These are phyloP conservation scores for Candolleomyces aberdarensis DNA, from an alignment of 768 basidiomycete genomes.

Conservation along the genomic window DNA sequence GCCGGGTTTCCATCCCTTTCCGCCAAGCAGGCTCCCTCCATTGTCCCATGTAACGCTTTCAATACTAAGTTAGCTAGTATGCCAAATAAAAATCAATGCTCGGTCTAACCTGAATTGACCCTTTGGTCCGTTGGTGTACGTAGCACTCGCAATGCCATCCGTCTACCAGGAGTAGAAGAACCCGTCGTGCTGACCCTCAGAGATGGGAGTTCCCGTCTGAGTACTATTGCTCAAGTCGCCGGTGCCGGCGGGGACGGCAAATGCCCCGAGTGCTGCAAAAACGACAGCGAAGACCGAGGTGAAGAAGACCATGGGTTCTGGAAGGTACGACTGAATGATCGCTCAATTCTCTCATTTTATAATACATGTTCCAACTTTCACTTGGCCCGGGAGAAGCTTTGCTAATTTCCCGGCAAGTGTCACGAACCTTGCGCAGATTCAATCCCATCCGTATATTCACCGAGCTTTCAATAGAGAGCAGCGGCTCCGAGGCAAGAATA, in stretches of 20 bases:
- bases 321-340: no score
- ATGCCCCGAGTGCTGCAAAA: slow-evolving; percentile 15
- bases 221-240: neutral
- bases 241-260: slow-evolving; percentile 16
- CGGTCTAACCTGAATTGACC: slow-evolving; percentile 27
- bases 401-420: neutral
- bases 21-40: slow-evolving; percentile 10
- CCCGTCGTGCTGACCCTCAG: slow-evolving; percentile 28
- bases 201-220: slow-evolving; percentile 19
- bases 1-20: slow-evolving; percentile 35
- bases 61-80: no score
- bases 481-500: no score
- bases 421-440: slow-evolving; percentile 3
- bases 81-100: no score
- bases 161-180: slow-evolving; percentile 39
- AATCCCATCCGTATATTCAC: neutral
- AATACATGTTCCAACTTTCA: neutral
- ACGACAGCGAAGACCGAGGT: neutral
- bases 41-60: no score
- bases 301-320: neutral
- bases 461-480: neutral
- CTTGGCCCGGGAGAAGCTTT: neutral
- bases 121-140: slow-evolving; percentile 27
- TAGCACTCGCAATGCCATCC: slow-evolving; percentile 25
- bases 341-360: neutral